Evolutionary conservation across 441 rosid genomes (phyloP).

Genomic region (Pelargonium australe): DNA sequence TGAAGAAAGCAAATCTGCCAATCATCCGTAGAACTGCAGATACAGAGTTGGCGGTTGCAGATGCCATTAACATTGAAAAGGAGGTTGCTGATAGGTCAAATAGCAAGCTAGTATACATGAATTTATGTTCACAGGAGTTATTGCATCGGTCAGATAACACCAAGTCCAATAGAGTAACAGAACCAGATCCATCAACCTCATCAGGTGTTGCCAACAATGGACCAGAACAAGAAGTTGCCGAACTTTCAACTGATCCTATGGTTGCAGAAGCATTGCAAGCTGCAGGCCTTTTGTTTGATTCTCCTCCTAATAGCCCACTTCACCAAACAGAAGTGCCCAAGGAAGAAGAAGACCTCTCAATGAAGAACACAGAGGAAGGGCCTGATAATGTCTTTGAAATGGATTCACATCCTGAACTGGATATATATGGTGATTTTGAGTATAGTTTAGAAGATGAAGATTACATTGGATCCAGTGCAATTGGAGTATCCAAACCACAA

Average conservation of each 20-base stretch:
- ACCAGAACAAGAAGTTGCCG: slow-evolving; percentile 32
- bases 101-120: slow-evolving; percentile 80
- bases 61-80: slow-evolving; percentile 89
- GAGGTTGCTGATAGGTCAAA: slow-evolving; percentile 74
- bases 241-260: slow-evolving; percentile 38
- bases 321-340: slow-evolving; percentile 27
- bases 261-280: slow-evolving; percentile 63
- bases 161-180: slow-evolving; percentile 28
- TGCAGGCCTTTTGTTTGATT: slow-evolving; percentile 90
- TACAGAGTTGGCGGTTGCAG: slow-evolving; percentile 96
- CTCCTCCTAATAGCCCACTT: slow-evolving; percentile 82
- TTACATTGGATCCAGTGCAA: slow-evolving; percentile 49
- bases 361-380: slow-evolving; percentile 36
- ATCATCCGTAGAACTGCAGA: slow-evolving; percentile 73
- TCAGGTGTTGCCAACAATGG: slow-evolving; percentile 25
- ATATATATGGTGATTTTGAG: slow-evolving; percentile 85
- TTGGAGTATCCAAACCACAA: slow-evolving; percentile 37
- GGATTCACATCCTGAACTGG: slow-evolving; percentile 53
- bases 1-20: slow-evolving; percentile 68
- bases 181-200: slow-evolving; percentile 25
- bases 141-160: slow-evolving; percentile 43
- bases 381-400: slow-evolving; percentile 63
- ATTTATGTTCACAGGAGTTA: slow-evolving; percentile 91
- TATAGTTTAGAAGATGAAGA: slow-evolving; percentile 83
- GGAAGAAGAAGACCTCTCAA: slow-evolving; percentile 30